These are phyloP conservation scores for Ophiostoma piceae DNA, from an alignment of 2,329 filamentous ascomycete genomes.

Conservation along the genomic window DNA sequence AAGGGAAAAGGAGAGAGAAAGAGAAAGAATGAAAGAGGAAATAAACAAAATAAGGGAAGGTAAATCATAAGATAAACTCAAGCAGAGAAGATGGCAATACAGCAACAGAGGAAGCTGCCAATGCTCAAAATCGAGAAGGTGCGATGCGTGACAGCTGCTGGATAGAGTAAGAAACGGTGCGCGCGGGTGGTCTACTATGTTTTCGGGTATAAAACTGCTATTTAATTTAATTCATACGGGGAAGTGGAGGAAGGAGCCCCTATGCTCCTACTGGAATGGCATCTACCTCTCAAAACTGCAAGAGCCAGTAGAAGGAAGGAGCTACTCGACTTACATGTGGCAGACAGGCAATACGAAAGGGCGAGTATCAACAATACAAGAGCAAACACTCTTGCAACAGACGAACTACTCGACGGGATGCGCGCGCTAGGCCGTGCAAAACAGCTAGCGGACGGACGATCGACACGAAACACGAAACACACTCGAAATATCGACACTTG, in stretches of 20 bases:
- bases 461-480: neutral
- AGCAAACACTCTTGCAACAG: too few relatives aligned
- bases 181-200: neutral
- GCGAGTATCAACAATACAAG: too few relatives aligned
- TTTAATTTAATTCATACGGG: slow-evolving; percentile 4
- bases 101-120: neutral
- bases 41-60: neutral
- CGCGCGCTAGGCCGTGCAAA: too few relatives aligned
- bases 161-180: neutral
- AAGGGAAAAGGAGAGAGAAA: neutral
- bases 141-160: slow-evolving; percentile 4
- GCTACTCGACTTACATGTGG: neutral
- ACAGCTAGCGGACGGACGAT: neutral
- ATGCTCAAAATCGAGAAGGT: neutral
- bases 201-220: neutral
- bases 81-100: neutral
- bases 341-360: too few relatives aligned
- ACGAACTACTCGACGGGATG: too few relatives aligned
- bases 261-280: too few relatives aligned
- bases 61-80: neutral
- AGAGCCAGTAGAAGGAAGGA: neutral
- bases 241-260: slow-evolving; percentile 11
- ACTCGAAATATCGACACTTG: neutral
- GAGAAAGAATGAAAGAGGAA: neutral
- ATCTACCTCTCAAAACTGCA: neutral